Base-by-base conservation (phyloP, 176 grass and related monocot species). In the Musa itinerans region DNA sequence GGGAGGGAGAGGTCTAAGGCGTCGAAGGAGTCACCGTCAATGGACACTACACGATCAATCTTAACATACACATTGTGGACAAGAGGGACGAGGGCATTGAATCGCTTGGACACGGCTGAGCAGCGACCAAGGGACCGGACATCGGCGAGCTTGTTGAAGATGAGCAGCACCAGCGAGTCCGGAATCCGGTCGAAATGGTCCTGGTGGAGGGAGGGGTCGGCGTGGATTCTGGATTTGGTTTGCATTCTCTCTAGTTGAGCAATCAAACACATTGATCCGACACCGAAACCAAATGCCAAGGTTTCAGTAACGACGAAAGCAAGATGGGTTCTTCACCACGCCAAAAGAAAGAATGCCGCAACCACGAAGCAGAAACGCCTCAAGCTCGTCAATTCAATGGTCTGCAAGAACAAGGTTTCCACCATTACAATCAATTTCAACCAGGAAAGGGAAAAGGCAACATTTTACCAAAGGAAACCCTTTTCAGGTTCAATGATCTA, bases 141-240 rank as follows among this genome's bases (percentile, higher is more conserved):
- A 65, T 65, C 63, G 10, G 63, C 63, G 23, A 65, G 23, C 63
- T 65, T 23, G 63, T 65, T 65, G 63, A 65, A 65, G 63, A 65
- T 65, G 63, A 24, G 8, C 6, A 65, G 63, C 17, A 65, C 63
- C 10, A 65, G 63, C 2, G 63, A 65, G 19, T 65, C 63, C 19
- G 19, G 63, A 21, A 65, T 23, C 1, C 63, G 19, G 2, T 65
- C 63, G 63, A 65, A 65, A 65, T 65, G 63, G 63, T 65, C 63
- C 19, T 65, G 17, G n/a, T 65, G 10, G 1, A 65, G 63, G 11
- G 63, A 65, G n/a, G 11, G 63, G 1, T 65, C 63, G 16, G 63
- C 63, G 4, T 56, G 54, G 54, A 56, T 56, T 56, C 54, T 12
- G 10, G 54, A 4, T 56, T 16, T 56, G 54, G 14, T 56, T 5